These are phyloP conservation scores for Colletotrichum incanum DNA, from an alignment of 2,329 filamentous ascomycete genomes.

Conservation along the genomic window DNA sequence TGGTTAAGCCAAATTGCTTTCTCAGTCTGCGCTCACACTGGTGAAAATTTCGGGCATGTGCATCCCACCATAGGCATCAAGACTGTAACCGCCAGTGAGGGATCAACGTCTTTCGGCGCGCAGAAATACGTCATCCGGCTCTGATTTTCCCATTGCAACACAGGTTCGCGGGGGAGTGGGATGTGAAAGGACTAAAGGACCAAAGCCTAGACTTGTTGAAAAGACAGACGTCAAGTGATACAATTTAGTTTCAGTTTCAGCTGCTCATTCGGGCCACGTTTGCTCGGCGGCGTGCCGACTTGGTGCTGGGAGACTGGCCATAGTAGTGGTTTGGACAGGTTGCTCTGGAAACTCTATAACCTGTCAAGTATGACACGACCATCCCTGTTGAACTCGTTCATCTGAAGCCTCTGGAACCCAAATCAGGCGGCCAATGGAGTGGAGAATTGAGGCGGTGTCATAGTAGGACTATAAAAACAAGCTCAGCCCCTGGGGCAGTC, in stretches of 20 bases:
- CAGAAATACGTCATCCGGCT: neutral
- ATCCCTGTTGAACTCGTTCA: slow-evolving; percentile 19
- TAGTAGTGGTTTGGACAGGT: neutral
- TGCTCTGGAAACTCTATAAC: neutral
- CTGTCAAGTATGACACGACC: neutral
- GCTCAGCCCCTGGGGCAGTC: neutral
- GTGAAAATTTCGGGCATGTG: too few relatives aligned
- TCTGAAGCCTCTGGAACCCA: slow-evolving; percentile 24
- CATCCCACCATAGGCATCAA: too few relatives aligned
- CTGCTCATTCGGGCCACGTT: neutral
- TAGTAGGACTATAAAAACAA: neutral
- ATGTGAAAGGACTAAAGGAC: neutral
- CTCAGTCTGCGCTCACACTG: neutral
- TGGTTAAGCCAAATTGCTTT: neutral
- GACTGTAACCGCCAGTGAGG: neutral
- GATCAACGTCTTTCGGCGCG: neutral
- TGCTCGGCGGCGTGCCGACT: slow-evolving; percentile 7
- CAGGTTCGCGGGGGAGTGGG: neutral
- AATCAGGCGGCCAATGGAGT: slow-evolving; percentile 1
- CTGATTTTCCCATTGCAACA: neutral
- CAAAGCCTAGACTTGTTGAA: neutral
- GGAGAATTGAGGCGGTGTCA: neutral
- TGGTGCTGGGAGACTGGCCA: neutral
- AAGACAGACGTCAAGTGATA: neutral
- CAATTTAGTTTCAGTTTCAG: slow-evolving; percentile 7